Evolutionary conservation across 75 land plant genomes (phyloP).

Genomic region (Larix kaempferi): DNA sequence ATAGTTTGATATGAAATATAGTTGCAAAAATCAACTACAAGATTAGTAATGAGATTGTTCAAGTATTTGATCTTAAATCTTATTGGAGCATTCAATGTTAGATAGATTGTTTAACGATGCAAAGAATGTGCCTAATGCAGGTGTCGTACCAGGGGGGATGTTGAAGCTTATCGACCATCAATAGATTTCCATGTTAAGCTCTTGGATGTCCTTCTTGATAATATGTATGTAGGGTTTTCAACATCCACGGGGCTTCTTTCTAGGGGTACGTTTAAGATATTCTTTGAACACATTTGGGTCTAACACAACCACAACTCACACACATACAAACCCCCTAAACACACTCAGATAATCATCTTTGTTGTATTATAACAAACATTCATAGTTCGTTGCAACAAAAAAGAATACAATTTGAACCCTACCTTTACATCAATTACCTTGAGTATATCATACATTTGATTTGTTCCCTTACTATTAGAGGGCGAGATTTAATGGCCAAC

Average conservation of each 20-base stretch:
- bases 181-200: constrained; percentile 17
- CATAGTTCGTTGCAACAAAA: too few relatives aligned
- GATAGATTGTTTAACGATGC: constrained; percentile 20
- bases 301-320: too few relatives aligned
- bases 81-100: constrained; percentile 18
- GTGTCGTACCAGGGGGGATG: constrained; percentile 1
- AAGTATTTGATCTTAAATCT: constrained; percentile 13
- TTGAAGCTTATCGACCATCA: constrained; percentile 14
- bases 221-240: constrained; percentile 47
- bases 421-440: too few relatives aligned
- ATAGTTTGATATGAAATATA: constrained; percentile 32
- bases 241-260: constrained; percentile 27
- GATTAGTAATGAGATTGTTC: background rate
- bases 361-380: too few relatives aligned
- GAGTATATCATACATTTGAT: too few relatives aligned
- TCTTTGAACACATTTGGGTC: too few relatives aligned
- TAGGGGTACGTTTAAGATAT: background rate
- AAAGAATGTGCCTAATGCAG: constrained; percentile 2
- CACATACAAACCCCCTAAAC: too few relatives aligned
- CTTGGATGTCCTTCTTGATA: constrained; percentile 9
- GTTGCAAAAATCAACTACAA: constrained; percentile 27
- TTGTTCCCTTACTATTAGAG: too few relatives aligned
- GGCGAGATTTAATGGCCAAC: too few relatives aligned
- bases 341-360: too few relatives aligned
- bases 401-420: too few relatives aligned